phyloP scores from a whole-genome alignment of 768 basidiomycete species.

The Phylloporus arenicola region DNA sequence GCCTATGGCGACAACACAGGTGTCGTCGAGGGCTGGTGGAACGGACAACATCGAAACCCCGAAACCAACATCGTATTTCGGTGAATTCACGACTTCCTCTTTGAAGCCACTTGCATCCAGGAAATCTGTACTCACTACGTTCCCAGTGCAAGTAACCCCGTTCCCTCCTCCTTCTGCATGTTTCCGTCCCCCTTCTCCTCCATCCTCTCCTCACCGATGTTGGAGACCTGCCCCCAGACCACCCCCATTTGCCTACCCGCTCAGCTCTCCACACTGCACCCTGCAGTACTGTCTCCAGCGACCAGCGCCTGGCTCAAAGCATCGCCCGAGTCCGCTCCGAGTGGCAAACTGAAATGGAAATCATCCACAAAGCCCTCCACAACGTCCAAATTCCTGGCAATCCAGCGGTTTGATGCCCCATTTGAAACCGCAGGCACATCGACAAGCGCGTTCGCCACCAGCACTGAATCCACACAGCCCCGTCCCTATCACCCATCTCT shows the following conservation, averaged over 20 bases:
- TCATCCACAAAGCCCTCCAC: too few species aligned
- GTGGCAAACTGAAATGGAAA: too few species aligned
- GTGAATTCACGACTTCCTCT: not conserved
- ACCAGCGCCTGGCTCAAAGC: too few species aligned
- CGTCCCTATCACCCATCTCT: not conserved
- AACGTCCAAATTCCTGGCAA: too few species aligned
- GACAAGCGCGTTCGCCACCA: too few species aligned
- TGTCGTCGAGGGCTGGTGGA: too few species aligned
- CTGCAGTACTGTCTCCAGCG: too few species aligned
- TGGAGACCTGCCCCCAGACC: not conserved
- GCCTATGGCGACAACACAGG: slow-evolving; percentile 3
- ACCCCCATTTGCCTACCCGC: not conserved
- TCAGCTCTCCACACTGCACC: too few species aligned
- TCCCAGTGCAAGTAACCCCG: not conserved
- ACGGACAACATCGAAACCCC: not conserved
- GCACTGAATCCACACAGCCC: too few species aligned
- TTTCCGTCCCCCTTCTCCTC: not conserved
- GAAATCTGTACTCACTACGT: not conserved
- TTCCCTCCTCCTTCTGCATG: not conserved
- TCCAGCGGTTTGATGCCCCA: too few species aligned
- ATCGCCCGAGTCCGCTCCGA: too few species aligned
- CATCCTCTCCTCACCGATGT: not conserved
- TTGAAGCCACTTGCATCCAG: not conserved
- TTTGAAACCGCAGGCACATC: too few species aligned
- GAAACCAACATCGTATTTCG: not conserved